Evolutionary conservation across 1,284 basidiomycete species (phyloP), one percentile per base, ranked within the genome.

Genomic region (Schizophyllum commune): DNA sequence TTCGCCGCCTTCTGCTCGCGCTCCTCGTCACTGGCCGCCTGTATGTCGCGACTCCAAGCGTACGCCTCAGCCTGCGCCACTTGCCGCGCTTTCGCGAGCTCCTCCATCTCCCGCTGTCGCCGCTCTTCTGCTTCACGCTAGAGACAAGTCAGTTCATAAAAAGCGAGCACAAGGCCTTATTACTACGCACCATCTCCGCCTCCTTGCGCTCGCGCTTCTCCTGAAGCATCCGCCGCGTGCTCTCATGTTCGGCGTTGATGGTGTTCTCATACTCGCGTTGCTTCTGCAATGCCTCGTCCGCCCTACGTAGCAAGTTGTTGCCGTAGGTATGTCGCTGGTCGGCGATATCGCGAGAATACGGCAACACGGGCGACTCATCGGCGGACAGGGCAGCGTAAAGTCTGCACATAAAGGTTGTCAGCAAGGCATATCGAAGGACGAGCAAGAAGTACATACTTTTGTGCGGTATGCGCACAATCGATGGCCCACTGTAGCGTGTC

Each of bases 251-350:
- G 9, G 89, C 88, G 60, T 88, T 82, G 0, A 83, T 81, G 67
- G 92, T 88, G 1, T 75, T 77, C 72, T 97, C 94, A 70, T 87
- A 86, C 62, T 85, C 83, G 62, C 82, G 77, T 71, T 98, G 95
- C 32, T 80, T 76, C 5, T 81, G 74, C 33, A 94, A 76, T 68
- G 94, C 90, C 57, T 92, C 91, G 13, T 92, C 91, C 1, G 85
- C 88, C 62, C 85, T 85, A 59, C 89, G 80, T 58, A 96, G 73
- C 77, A 97, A 85, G 69, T 83, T 88, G 62, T 93, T 89, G 27
- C 94, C 92, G 68, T 96, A 97, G 70, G 90, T 89, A 54, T 86
- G 82, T 61, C 95, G 85, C 68, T 96, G 91, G 68, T 94, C 89
- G 0, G 94, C 93, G 56, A 96, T 82, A 58, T 96, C 93, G 6